These are phyloP conservation scores for Lodderomyces metapsilosis DNA, from an alignment of 1,139 yeast species.

Conservation along the genomic window DNA sequence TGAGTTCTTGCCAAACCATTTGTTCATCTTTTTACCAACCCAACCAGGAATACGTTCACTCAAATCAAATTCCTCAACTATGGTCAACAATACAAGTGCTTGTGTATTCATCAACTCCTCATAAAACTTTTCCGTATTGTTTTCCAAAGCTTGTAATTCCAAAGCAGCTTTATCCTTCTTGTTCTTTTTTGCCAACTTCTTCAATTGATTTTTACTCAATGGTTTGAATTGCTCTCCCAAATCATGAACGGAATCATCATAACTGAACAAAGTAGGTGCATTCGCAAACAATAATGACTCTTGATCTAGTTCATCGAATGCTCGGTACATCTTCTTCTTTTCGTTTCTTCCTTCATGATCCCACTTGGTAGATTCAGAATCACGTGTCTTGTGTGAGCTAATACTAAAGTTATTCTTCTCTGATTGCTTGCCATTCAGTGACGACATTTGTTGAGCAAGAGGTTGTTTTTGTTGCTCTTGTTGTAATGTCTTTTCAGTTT, in stretches of 20 bases:
- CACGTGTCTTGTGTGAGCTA: not conserved
- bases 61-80: constrained; percentile 36
- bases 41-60: constrained; percentile 30
- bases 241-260: constrained; percentile 11
- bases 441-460: not conserved
- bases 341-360: not conserved
- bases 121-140: constrained; percentile 25
- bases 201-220: constrained; percentile 36
- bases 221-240: constrained; percentile 19
- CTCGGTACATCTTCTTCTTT: constrained; percentile 20
- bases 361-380: constrained; percentile 3
- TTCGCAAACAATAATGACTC: constrained; percentile 24
- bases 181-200: constrained; percentile 30
- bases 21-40: constrained; percentile 24
- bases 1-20: constrained; percentile 30
- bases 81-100: constrained; percentile 37
- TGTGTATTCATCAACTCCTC: constrained; percentile 37
- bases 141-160: constrained; percentile 16
- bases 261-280: constrained; percentile 8
- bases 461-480: constrained; percentile 4
- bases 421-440: not conserved
- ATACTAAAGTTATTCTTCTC: not conserved
- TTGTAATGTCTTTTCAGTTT: not conserved
- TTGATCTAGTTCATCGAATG: constrained; percentile 36
- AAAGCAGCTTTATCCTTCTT: constrained; percentile 13